A percentile compares a stretch with the other conserved stretches of the same genome.
Conservation (phyloP, 805 yeast species). For the Candida krabiensis region DNA sequence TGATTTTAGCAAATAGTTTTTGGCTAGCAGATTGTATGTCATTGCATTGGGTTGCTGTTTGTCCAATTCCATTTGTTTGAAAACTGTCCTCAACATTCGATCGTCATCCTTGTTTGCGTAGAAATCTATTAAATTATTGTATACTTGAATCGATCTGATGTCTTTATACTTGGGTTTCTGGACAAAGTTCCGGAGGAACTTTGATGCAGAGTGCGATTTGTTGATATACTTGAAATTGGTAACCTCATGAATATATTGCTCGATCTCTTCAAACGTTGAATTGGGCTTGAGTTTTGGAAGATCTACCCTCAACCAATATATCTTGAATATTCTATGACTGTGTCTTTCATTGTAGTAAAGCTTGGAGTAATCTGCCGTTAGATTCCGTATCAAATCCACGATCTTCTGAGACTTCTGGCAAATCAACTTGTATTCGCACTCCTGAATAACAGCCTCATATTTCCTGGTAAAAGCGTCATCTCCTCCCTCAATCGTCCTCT, state of each 20-base stretch:
- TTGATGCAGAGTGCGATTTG: conserved; percentile 11
- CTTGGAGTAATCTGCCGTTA: conserved; percentile 11
- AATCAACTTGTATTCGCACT: conserved; percentile 4
- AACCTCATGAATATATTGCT: conserved; percentile 13
- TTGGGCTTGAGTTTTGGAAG: conserved; percentile 9
- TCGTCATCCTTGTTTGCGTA: conserved; percentile 39
- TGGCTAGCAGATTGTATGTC: conserved; percentile 24
- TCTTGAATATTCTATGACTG: conserved; percentile 16
- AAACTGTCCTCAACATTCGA: conserved; percentile 39
- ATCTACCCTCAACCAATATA: conserved; percentile 12
- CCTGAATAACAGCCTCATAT: conserved; percentile 5
- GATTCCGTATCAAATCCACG: conserved; percentile 7
- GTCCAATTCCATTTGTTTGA: conserved; percentile 37
- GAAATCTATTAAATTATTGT: conserved; percentile 33
- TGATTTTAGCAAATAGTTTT: conserved; percentile 17
- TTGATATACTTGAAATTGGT: conserved; percentile 20
- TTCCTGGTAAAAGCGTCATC: not conserved
- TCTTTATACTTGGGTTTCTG: conserved; percentile 4
- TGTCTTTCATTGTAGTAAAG: conserved; percentile 7
- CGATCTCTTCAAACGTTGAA: conserved; percentile 6
- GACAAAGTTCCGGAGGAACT: conserved; percentile 14
- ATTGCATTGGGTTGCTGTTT: conserved; percentile 17
- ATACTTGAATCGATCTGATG: conserved; percentile 10
- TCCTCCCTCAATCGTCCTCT: no score
- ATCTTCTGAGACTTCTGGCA: conserved; percentile 10